Percentiles rank a stretch among this genome's conserved stretches.
phyloP scores from a whole-genome alignment of 176 grass and related monocot species.

The Chrysopogon serrulatus region DNA sequence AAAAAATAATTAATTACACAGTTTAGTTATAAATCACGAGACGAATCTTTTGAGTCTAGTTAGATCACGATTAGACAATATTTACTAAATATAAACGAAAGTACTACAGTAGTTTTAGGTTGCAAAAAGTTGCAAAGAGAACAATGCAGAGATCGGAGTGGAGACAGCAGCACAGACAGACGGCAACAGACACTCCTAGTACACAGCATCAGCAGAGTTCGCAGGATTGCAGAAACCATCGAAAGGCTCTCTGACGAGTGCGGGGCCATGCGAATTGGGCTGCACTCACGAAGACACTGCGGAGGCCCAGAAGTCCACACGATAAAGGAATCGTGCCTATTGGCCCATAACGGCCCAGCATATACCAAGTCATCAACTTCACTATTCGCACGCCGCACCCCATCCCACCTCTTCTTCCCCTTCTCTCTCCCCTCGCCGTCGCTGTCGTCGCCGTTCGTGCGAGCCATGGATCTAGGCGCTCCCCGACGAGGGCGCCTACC shows the following conservation, averaged over 20 bases:
- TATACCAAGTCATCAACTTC: not conserved
- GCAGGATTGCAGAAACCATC: not conserved
- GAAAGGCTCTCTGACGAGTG: not conserved
- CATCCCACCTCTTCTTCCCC: not conserved
- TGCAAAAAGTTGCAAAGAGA: no score
- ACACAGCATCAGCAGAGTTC: not conserved
- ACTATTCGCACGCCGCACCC: not conserved
- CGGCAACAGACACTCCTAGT: not conserved
- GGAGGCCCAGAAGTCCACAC: not conserved
- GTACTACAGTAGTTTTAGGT: no score
- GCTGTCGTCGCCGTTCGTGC: not conserved
- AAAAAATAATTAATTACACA: no score
- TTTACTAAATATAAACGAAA: no score
- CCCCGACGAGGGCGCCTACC: constrained; percentile 18
- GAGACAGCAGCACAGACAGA: not conserved
- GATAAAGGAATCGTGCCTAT: not conserved
- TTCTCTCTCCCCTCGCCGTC: not conserved
- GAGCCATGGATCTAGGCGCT: constrained; percentile 54
- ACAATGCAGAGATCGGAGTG: not conserved
- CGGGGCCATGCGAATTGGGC: not conserved
- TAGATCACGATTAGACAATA: no score
- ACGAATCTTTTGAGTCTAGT: no score
- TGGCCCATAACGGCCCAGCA: not conserved
- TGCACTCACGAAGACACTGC: not conserved
- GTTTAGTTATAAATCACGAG: no score